Percentiles rank a stretch among this genome's conserved stretches.
These are phyloP conservation scores for Echinochloa phyllopogon DNA, from an alignment of 176 grass and related monocot genomes.

Conservation along the genomic window DNA sequence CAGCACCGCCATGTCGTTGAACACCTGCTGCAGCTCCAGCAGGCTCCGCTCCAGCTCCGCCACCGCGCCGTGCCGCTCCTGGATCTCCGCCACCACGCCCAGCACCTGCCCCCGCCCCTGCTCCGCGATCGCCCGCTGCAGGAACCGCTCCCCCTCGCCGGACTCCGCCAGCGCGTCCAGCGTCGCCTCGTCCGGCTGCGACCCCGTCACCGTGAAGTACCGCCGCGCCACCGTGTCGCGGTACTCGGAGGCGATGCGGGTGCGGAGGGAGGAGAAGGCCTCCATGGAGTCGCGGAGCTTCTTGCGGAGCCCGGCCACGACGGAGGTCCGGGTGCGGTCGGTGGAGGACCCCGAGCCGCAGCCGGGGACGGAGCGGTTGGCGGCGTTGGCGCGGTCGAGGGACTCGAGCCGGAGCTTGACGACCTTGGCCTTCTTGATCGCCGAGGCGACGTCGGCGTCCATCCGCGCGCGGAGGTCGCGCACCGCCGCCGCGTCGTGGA, in stretches of 20 bases:
- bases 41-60: slow-evolving; percentile 73
- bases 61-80: slow-evolving; percentile 87
- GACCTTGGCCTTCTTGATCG: slow-evolving; percentile 94
- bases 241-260: slow-evolving; percentile 62
- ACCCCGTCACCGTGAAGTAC: slow-evolving; percentile 85
- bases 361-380: slow-evolving; percentile 72
- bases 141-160: slow-evolving; percentile 77
- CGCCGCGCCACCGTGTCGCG: slow-evolving; percentile 72
- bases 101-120: slow-evolving; percentile 72
- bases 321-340: slow-evolving; percentile 84
- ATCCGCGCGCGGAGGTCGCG: slow-evolving; percentile 69
- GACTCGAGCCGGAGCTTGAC: slow-evolving; percentile 91
- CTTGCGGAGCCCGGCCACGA: slow-evolving; percentile 81
- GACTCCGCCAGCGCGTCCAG: slow-evolving; percentile 69
- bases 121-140: slow-evolving; percentile 83
- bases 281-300: slow-evolving; percentile 91
- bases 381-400: slow-evolving; percentile 91
- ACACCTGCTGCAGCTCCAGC: slow-evolving; percentile 93
- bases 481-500: slow-evolving; percentile 83
- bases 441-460: slow-evolving; percentile 66
- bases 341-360: slow-evolving; percentile 63
- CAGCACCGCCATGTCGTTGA: slow-evolving; percentile 95
- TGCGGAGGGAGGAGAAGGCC: slow-evolving; percentile 65
- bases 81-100: slow-evolving; percentile 86
- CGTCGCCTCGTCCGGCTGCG: slow-evolving; percentile 70